These are phyloP conservation scores for Ophiorrhiza pumila DNA, from an alignment of 257 asterid genomes.

Conservation along the genomic window DNA sequence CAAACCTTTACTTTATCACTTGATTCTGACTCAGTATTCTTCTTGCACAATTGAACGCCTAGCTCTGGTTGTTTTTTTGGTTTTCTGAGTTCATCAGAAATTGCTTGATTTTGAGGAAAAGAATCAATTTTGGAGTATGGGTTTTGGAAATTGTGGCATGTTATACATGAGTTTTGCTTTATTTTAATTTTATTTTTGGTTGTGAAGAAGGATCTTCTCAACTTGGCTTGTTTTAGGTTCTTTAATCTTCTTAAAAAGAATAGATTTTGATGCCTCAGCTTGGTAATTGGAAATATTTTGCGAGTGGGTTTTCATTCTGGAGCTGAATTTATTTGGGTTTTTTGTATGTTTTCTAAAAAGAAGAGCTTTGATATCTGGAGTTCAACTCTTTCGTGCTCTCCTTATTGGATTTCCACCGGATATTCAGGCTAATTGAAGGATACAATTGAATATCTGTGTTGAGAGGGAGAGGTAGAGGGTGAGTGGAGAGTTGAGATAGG, in stretches of 20 bases:
- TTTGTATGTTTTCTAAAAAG: constrained; percentile 7
- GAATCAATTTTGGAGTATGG: constrained; percentile 15
- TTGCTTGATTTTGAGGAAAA: no score
- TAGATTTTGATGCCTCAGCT: no score
- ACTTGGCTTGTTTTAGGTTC: no score
- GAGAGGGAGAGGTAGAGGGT: no score
- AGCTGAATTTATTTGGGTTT: not conserved
- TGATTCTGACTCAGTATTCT: no score
- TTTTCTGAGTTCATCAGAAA: no score
- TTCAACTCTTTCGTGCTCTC: not conserved
- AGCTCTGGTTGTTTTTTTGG: no score
- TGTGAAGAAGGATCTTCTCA: not conserved
- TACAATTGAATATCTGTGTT: no score
- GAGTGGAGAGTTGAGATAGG: no score
- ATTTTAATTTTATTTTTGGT: not conserved
- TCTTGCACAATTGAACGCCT: no score
- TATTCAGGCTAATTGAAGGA: constrained; percentile 1
- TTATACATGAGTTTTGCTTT: constrained; percentile 21
- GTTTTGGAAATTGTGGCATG: constrained; percentile 13
- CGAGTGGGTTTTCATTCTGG: constrained; percentile 12
- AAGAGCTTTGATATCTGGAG: constrained; percentile 6
- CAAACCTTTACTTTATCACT: not conserved
- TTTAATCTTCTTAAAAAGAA: no score
- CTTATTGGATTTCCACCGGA: not conserved
- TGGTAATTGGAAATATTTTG: no score